Conservation (phyloP, 495 filamentous ascomycete species). For the Diplogelasinospora grovesii region DNA sequence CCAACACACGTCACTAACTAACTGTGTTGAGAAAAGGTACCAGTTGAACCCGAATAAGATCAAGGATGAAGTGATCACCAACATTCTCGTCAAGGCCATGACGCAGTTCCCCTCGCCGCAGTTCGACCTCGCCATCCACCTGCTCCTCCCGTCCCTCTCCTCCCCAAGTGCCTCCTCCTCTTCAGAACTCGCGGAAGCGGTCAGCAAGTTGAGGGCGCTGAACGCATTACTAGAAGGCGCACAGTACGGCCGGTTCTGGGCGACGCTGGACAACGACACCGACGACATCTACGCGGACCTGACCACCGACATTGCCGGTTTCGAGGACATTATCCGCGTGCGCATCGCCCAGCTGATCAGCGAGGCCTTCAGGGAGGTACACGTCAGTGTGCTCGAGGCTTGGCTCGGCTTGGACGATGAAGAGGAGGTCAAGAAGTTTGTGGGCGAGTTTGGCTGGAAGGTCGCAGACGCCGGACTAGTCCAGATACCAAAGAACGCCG, state of each 20-base stretch:
- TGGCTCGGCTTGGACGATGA: conserved; percentile 79
- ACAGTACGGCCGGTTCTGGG: conserved; percentile 89
- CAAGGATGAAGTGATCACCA: conserved; percentile 93
- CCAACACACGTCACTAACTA: too few relatives aligned
- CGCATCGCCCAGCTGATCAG: conserved; percentile 84
- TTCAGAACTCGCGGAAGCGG: conserved; percentile 69
- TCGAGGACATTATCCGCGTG: conserved; percentile 92
- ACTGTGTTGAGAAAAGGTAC: conserved; percentile 81
- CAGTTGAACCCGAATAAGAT: conserved; percentile 99
- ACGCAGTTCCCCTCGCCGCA: conserved; percentile 96
- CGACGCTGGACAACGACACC: conserved; percentile 77
- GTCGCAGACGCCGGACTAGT: conserved; percentile 48
- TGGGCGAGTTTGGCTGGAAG: conserved; percentile 81
- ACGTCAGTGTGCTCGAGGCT: conserved; percentile 65
- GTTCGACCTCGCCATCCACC: conserved; percentile 87
- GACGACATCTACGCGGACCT: conserved; percentile 97
- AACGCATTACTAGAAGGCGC: conserved; percentile 80
- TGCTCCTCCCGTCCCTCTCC: conserved; percentile 56
- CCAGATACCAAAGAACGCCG: conserved; percentile 82
- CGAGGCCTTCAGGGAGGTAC: conserved; percentile 81
- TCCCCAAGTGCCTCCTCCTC: conserved; percentile 35
- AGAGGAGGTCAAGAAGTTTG: conserved; percentile 63
- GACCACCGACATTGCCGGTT: conserved; percentile 86
- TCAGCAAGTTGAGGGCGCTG: conserved; percentile 78
- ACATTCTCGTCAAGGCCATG: conserved; percentile 95